Evolutionary conservation across 225 moss, liverwort and hornwort species (phyloP), one percentile per base, ranked within the genome.

Genomic region (Rhytidiadelphus loreus): DNA sequence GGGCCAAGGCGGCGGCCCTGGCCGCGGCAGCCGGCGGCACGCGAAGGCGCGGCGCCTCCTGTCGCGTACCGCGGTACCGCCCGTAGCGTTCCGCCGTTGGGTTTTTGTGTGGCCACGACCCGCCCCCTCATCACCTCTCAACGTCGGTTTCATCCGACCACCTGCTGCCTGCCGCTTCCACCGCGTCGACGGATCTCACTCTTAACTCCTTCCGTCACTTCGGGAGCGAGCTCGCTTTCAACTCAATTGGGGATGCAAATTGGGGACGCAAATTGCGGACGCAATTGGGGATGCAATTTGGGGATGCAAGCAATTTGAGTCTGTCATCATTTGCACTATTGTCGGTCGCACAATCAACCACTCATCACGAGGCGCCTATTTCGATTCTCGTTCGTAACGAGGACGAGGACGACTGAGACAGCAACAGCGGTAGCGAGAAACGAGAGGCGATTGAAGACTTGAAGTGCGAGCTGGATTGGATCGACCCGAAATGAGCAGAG

Each of bases 81-180:
- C n/a, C 69, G 7, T 12, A 20, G 35, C 58, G 43, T 61, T 30
- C 61, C 73, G 61, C 33, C 24, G 33, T 65, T 53, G 32, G 62
- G 39, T 62, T 83, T 88, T 88, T 81, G 88, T 88, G 88, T 88
- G 88, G 88, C 64, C 64, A 88, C 74, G 88, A 83, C 88, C 88
- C 33, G 43, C 82, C 53, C 69, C 82, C 82, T 83, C 82, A 88
- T 74, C 82, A 73, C 82, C 82, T 62, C 72, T 48, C 72, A 30
- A 33, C 52, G 58, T 87, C 70, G 69, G 69, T 80, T 87, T 56
- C 78, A 65, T 78, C 65, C 78, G 55, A 86, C 77, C 86, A 78
- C 46, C 60, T 46, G 60, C 73, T 46, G 73, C 85, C 46, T 44
- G 74, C 85, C 60, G 59, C 77, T 52, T 63, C 55, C n/a, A 29